These are phyloP conservation scores for Monosporascus sp. DNA, from an alignment of 2,329 filamentous ascomycete species.

Conservation along the genomic window DNA sequence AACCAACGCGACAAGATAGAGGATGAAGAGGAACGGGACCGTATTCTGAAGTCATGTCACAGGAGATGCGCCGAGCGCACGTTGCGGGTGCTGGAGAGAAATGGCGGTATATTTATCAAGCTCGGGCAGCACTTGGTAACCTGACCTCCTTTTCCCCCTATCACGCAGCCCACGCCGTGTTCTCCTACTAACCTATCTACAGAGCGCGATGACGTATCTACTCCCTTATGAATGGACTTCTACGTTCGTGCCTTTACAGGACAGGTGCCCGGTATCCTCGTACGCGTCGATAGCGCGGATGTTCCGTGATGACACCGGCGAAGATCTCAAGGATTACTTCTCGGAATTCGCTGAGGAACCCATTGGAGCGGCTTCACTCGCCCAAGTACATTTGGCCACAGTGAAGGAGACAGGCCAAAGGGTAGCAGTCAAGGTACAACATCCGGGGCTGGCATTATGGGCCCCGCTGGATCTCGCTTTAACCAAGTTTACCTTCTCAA, in stretches of 20 bases:
- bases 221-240: constrained; percentile 88
- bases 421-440: constrained; percentile 95
- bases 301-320: constrained; percentile 79
- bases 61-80: constrained; percentile 88
- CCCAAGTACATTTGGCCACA: constrained; percentile 87
- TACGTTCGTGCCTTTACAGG: constrained; percentile 93
- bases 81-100: constrained; percentile 81
- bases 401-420: constrained; percentile 75
- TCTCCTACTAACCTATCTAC: constrained; percentile 16
- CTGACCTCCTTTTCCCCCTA: not conserved
- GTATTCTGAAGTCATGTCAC: constrained; percentile 76
- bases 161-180: not conserved
- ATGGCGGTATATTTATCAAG: constrained; percentile 98
- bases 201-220: constrained; percentile 93
- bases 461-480: constrained; percentile 80
- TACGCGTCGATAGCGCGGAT: constrained; percentile 80
- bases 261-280: constrained; percentile 89
- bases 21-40: constrained; percentile 59
- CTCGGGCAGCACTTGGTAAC: constrained; percentile 81
- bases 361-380: constrained; percentile 88
- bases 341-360: constrained; percentile 74
- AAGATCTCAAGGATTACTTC: constrained; percentile 75
- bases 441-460: constrained; percentile 86
- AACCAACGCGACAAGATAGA: constrained; percentile 60
- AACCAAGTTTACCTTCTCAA: constrained; percentile 84